A percentile compares a stretch with the other conserved stretches of the same genome.
phyloP scores from a whole-genome alignment of 129 eudicot species.

The carrot (Daucus carota) region DH1_v3.0 NC_030382.2:53984001-53984500 shows the following conservation, averaged over 20 bases:
- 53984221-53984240: constrained; percentile 29
- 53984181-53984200: constrained; percentile 55
- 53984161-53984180: constrained; percentile 29
- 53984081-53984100: constrained; percentile 46
- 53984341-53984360: neutral
- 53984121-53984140: constrained; percentile 23
- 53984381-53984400: no score
- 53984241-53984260: constrained; percentile 41
- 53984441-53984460: neutral
- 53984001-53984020: no score
- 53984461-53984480: neutral
- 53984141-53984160: constrained; percentile 23
- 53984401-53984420: neutral
- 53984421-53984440: neutral
- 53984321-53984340: constrained; percentile 39
- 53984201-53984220: constrained; percentile 51
- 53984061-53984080: no score
- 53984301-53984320: constrained; percentile 46
- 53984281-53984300: constrained; percentile 62
- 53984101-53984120: constrained; percentile 34
- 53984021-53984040: no score
- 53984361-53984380: neutral
- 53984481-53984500: no score
- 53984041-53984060: no score
- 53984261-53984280: constrained; percentile 32